Evolutionary conservation across 495 filamentous ascomycete genomes (phyloP).

Genomic region (Talaromyces thailandensis): DNA sequence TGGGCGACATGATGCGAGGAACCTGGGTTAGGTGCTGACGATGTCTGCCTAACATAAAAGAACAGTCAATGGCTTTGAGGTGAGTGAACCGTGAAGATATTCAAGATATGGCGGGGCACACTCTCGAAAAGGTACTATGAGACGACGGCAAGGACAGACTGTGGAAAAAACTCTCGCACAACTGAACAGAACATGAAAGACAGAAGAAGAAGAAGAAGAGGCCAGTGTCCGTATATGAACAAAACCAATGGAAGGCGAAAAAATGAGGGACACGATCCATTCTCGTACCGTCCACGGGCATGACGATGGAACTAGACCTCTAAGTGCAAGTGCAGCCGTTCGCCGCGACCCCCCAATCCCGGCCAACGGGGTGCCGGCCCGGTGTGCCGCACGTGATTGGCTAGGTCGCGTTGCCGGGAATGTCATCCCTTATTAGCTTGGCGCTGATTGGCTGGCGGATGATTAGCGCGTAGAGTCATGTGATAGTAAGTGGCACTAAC

Average conservation of each 20-base stretch:
- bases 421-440: background rate
- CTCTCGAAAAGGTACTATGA: conserved; percentile 10
- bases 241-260: background rate
- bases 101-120: background rate
- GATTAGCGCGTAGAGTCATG: background rate
- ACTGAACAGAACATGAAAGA: conserved; percentile 9
- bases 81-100: conserved; percentile 8
- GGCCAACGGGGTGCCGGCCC: conserved; percentile 2
- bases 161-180: background rate
- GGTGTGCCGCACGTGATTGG: conserved; percentile 2
- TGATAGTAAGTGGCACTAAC: background rate
- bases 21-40: background rate
- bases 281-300: background rate
- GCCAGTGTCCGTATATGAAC: background rate
- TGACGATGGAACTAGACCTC: conserved; percentile 38
- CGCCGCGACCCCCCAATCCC: background rate
- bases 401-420: background rate
- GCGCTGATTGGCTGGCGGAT: background rate
- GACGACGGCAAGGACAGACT: conserved; percentile 10
- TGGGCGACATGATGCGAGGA: conserved; percentile 30
- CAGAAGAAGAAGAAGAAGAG: conserved; percentile 11
- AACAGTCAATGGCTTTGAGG: background rate
- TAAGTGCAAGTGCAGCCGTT: conserved; percentile 56
- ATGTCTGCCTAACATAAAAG: background rate
- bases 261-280: conserved; percentile 2